A percentile compares a stretch with the other conserved stretches of the same genome.
Conservation (phyloP, 2,329 filamentous ascomycete genomes). For the Aspergillus cejpii region DNA sequence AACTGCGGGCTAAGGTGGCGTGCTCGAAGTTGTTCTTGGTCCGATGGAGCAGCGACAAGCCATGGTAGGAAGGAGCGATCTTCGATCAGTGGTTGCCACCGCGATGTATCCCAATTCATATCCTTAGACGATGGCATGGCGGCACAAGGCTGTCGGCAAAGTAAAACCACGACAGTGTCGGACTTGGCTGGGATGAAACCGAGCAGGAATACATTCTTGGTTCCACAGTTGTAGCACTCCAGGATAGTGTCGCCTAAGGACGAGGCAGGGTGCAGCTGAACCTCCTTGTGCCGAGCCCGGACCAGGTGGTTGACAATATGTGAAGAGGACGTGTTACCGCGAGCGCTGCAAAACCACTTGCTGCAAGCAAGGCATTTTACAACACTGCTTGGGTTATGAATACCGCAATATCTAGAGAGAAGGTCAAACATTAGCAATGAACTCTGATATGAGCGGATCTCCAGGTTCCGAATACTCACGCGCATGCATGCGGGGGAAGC, state of each 20-base stretch:
- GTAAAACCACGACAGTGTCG: conserved; percentile 91
- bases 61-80: conserved; percentile 91
- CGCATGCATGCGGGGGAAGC: conserved; percentile 89
- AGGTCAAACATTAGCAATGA: conserved; percentile 8
- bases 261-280: conserved; percentile 89
- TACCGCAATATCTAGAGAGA: conserved; percentile 74
- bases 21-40: conserved; percentile 91
- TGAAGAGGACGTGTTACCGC: conserved; percentile 91
- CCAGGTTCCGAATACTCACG: conserved; percentile 53
- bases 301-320: conserved; percentile 99
- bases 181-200: conserved; percentile 98
- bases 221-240: conserved; percentile 98
- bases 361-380: conserved; percentile 93
- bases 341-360: conserved; percentile 99
- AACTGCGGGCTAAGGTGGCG: conserved; percentile 88
- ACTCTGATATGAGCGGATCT: conserved; percentile 13
- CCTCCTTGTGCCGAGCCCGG: conserved; percentile 95
- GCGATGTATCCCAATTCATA: conserved; percentile 98
- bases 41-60: conserved; percentile 82
- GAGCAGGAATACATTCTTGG: conserved; percentile 96
- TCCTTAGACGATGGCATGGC: conserved; percentile 94
- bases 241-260: conserved; percentile 91
- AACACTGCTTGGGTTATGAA: conserved; percentile 89
- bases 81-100: conserved; percentile 96
- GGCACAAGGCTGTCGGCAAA: conserved; percentile 94